A percentile compares a stretch with the other conserved stretches of the same genome.
Conservation (phyloP, 257 asterid species). For the Jacaranda copaia region DNA sequence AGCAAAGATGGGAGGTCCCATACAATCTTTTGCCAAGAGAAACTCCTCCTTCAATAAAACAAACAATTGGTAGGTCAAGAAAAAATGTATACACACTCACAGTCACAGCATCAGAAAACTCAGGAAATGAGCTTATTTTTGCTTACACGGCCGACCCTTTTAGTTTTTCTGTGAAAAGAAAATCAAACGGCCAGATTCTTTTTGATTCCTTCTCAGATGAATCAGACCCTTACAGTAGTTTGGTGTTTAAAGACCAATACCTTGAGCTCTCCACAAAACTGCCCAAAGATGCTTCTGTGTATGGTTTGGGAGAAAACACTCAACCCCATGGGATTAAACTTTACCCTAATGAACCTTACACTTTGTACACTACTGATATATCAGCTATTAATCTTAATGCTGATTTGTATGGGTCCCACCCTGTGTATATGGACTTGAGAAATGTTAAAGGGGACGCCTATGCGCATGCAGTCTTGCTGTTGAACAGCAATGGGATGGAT, state of each 20-base stretch:
- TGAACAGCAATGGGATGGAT: slow-evolving; percentile 98
- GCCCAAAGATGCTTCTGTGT: slow-evolving; percentile 80
- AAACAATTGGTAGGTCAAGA: slow-evolving; percentile 42
- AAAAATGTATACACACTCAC: slow-evolving; percentile 38
- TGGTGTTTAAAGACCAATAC: slow-evolving; percentile 95
- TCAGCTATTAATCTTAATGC: slow-evolving; percentile 86
- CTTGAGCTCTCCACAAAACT: slow-evolving; percentile 83
- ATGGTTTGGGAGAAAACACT: slow-evolving; percentile 89
- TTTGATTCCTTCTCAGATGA: slow-evolving; percentile 64
- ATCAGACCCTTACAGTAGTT: slow-evolving; percentile 54
- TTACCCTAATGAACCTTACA: slow-evolving; percentile 76
- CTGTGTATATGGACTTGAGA: slow-evolving; percentile 92
- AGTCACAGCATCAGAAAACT: slow-evolving; percentile 43
- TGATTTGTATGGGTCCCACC: slow-evolving; percentile 94
- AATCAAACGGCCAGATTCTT: slow-evolving; percentile 78
- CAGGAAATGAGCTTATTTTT: slow-evolving; percentile 70
- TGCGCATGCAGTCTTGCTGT: slow-evolving; percentile 81
- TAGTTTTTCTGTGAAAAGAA: slow-evolving; percentile 70
- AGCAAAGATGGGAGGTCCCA: slow-evolving; percentile 94
- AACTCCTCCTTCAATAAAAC: slow-evolving; percentile 51
- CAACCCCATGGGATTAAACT: slow-evolving; percentile 90
- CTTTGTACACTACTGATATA: slow-evolving; percentile 76
- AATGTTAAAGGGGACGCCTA: slow-evolving; percentile 59
- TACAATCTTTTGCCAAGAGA: slow-evolving; percentile 81
- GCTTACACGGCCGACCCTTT: slow-evolving; percentile 77